Evolutionary conservation across 176 grass and related monocot genomes (phyloP).

Genomic region (Zea luxurians): DNA sequence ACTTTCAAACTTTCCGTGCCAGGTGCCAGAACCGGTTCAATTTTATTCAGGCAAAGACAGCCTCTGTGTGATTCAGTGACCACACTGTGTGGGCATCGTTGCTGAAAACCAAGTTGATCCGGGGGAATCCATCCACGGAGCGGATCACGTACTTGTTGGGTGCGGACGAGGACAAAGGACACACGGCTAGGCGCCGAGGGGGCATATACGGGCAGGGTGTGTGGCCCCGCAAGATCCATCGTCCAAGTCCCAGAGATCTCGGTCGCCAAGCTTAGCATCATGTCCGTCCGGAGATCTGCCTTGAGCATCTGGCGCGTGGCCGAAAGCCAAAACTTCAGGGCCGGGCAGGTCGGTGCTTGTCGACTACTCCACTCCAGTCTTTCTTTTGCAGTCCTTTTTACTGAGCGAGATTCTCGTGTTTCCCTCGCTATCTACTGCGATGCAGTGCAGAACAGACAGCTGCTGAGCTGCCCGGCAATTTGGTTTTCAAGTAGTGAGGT

Average conservation of each 20-base stretch:
- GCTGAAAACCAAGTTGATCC: conserved; percentile 39
- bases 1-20: background rate
- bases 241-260: conserved; percentile 40
- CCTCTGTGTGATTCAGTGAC: background rate
- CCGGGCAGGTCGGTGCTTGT: conserved; percentile 12
- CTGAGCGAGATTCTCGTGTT: conserved; percentile 25
- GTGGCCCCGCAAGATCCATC: conserved; percentile 8
- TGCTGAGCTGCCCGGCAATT: background rate
- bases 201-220: conserved; percentile 29
- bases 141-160: conserved; percentile 41
- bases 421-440: conserved; percentile 19
- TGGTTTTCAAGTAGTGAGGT: background rate
- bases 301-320: conserved; percentile 39
- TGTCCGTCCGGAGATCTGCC: conserved; percentile 50
- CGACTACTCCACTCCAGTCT: conserved; percentile 10
- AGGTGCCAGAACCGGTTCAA: background rate
- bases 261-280: conserved; percentile 38
- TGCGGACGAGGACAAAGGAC: conserved; percentile 51
- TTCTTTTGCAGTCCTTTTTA: conserved; percentile 35
- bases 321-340: conserved; percentile 59
- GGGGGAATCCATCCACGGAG: conserved; percentile 37
- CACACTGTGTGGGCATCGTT: conserved; percentile 16
- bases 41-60: background rate
- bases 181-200: conserved; percentile 30
- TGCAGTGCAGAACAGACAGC: background rate